These are phyloP conservation scores for Pilaira anomala DNA, from an alignment of 192 early-diverging fungal genomes.

Conservation along the genomic window DNA sequence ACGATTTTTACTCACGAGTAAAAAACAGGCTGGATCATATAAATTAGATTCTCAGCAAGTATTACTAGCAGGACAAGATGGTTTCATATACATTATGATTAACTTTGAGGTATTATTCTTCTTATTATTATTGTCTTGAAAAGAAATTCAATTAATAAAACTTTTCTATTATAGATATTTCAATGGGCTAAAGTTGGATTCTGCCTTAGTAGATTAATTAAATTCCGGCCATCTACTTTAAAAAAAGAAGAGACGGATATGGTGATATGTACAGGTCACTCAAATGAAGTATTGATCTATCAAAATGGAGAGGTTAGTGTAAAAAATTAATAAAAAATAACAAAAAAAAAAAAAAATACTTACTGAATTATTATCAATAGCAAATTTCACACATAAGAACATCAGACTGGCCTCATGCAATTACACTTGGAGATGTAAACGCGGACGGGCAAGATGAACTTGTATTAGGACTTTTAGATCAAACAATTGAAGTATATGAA, in stretches of 20 bases:
- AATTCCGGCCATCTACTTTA: conserved; percentile 29
- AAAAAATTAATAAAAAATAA: no score
- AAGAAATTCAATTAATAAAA: no score
- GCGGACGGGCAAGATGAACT: conserved; percentile 36
- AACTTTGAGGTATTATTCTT: conserved; percentile 36
- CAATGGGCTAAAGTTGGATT: conserved; percentile 30
- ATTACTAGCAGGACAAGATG: conserved; percentile 32
- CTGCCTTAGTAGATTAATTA: conserved; percentile 15
- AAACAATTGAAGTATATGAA: conserved; percentile 32
- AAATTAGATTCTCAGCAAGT: conserved; percentile 22
- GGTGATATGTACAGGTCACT: conserved; percentile 36
- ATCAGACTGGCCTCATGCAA: conserved; percentile 33
- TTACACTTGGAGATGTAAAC: conserved; percentile 37
- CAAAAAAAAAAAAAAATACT: background rate
- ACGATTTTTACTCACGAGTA: conserved; percentile 5
- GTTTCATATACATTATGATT: conserved; percentile 29
- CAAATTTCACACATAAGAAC: conserved; percentile 22
- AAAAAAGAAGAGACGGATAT: conserved; percentile 25
- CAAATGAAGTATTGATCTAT: conserved; percentile 33
- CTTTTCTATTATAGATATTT: conserved; percentile 22
- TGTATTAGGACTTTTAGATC: conserved; percentile 36
- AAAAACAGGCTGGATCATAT: conserved; percentile 2
- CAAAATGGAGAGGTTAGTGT: conserved; percentile 30
- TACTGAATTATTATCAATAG: conserved; percentile 13
- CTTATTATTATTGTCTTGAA: no score